Evolutionary conservation across 2,329 filamentous ascomycete species (phyloP).

Genomic region (Talaromyces sp.): DNA sequence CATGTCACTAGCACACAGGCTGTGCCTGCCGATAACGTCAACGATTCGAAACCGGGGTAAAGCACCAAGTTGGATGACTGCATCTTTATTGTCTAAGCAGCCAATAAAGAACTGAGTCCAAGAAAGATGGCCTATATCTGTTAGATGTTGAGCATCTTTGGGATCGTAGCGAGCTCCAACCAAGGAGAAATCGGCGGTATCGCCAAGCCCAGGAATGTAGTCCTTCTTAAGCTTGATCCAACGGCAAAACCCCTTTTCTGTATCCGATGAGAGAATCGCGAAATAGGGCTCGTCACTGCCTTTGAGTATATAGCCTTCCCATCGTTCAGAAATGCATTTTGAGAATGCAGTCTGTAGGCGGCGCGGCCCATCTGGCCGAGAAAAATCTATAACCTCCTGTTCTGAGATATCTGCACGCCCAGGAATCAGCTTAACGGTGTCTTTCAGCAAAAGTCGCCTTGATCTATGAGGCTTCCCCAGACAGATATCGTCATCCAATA

Average conservation of each 20-base stretch:
- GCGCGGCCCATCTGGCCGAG: constrained; percentile 45
- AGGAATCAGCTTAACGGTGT: constrained; percentile 49
- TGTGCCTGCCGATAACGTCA: constrained; percentile 51
- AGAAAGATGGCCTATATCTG: constrained; percentile 48
- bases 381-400: constrained; percentile 64
- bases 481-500: constrained; percentile 51
- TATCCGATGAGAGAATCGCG: constrained; percentile 39
- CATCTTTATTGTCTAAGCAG: constrained; percentile 65
- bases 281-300: constrained; percentile 73
- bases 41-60: constrained; percentile 63
- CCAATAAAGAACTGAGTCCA: constrained; percentile 82
- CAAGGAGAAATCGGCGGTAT: constrained; percentile 76
- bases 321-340: constrained; percentile 57
- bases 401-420: constrained; percentile 65
- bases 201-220: constrained; percentile 72
- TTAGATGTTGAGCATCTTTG: constrained; percentile 53
- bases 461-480: constrained; percentile 41
- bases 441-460: constrained; percentile 50
- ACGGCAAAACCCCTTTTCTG: constrained; percentile 28
- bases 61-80: constrained; percentile 45
- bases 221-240: constrained; percentile 87
- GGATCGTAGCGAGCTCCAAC: constrained; percentile 70
- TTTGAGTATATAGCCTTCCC: constrained; percentile 79
- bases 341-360: constrained; percentile 62
- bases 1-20: constrained; percentile 49